Evolutionary conservation across 2,329 filamentous ascomycete genomes (phyloP), one percentile per base, ranked within the genome.

Genomic region (Metarhizium rileyi): DNA sequence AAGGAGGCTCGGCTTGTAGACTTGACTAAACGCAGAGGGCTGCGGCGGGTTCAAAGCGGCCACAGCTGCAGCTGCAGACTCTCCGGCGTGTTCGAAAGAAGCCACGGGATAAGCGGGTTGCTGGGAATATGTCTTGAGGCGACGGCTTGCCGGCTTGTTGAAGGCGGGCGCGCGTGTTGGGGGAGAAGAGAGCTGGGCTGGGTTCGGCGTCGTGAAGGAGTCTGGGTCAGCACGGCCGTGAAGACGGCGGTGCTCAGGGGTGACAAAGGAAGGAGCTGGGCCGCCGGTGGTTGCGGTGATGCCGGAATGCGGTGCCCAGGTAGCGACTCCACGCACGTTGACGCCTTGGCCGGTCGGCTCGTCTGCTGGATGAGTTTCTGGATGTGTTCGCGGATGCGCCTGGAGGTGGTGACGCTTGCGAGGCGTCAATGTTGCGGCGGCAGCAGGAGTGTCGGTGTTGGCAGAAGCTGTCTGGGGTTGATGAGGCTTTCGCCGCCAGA

Each of bases 191-290:
- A 55, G 49, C 54, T 57, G 55, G 61, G 63, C 63, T 61, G 67
- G 63, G 68, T 69, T 65, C 56, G 73, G 67, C 74, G 71, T 72
- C 73, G 73, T 76, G 65, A 71, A 69, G 66, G 66, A 61, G 61
- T 66, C 56, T 57, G 55, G 56, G 60, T 57, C 57, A 63, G 65
- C 68, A 69, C 70, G 65, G 66, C 70, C 70, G 72, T 65, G 63
- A 65, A 59, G 60, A 73, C 67, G 71, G 72, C 70, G 66, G 69
- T 70, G 68, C 61, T 60, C 56, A 53, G 52, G 53, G 55, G 51
- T 5, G 4, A 10, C 20, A 5, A 42, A n/a, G 23, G 40, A 42
- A 33, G 27, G 20, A 30, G 25, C 23, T 16, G 40, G 28, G 22
- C 40, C 4, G 48, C 20, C n/a, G 5, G 6, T 22, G 27, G 36